A percentile compares a stretch with the other conserved stretches of the same genome.
Evolutionary conservation across 2,329 filamentous ascomycete species (phyloP).

Genomic region (Septoria linicola): DNA sequence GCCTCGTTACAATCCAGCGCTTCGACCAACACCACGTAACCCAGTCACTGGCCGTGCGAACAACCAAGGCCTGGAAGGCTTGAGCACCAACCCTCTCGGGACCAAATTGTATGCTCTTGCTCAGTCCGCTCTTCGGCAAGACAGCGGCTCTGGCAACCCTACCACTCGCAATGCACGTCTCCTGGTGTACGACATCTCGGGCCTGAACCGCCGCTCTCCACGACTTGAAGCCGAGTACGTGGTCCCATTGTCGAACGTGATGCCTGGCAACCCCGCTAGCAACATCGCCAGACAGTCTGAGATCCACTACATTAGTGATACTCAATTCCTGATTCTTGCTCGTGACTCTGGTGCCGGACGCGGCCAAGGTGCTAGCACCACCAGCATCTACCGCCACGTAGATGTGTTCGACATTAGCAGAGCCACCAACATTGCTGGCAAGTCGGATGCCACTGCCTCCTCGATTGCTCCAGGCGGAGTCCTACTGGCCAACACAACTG

Average conservation of each 20-base stretch:
- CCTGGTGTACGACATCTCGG: slow-evolving; percentile 62
- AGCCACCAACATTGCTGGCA: slow-evolving; percentile 62
- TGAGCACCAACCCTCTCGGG: slow-evolving; percentile 63
- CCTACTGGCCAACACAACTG: slow-evolving; percentile 55
- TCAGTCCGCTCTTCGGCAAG: slow-evolving; percentile 64
- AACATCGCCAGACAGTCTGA: slow-evolving; percentile 66
- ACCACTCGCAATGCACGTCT: slow-evolving; percentile 60
- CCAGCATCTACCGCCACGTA: slow-evolving; percentile 62
- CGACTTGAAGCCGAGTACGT: slow-evolving; percentile 58
- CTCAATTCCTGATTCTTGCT: slow-evolving; percentile 66
- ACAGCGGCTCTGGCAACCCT: slow-evolving; percentile 57
- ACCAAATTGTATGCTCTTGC: slow-evolving; percentile 64
- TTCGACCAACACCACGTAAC: slow-evolving; percentile 54
- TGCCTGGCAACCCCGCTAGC: slow-evolving; percentile 55
- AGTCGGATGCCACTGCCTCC: slow-evolving; percentile 41
- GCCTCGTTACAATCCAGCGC: slow-evolving; percentile 56
- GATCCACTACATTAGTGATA: slow-evolving; percentile 61
- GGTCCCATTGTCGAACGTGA: slow-evolving; percentile 52
- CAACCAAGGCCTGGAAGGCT: slow-evolving; percentile 73
- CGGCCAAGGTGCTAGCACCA: slow-evolving; percentile 53
- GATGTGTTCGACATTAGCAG: slow-evolving; percentile 66
- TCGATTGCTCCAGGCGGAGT: slow-evolving; percentile 52
- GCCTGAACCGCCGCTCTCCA: slow-evolving; percentile 28
- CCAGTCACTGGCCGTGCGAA: slow-evolving; percentile 64
- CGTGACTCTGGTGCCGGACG: slow-evolving; percentile 63